Base-by-base conservation (phyloP, 2,329 filamentous ascomycete genomes). In the Diaporthe helianthi region DNA sequence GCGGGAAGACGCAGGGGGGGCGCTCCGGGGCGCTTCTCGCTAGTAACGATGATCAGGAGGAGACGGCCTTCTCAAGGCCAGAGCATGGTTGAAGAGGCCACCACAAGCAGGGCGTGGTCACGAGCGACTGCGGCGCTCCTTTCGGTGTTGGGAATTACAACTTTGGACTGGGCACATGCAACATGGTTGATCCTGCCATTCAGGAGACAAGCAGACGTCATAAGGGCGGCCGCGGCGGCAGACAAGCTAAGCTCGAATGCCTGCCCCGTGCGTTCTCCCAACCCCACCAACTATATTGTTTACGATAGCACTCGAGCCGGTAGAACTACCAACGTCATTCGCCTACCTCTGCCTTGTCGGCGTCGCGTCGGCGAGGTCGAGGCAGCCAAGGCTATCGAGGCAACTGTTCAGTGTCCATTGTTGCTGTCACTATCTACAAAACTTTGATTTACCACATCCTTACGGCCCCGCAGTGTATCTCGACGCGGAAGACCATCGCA, bases 261-360 rank as follows among this genome's bases (percentile, higher is more conserved):
- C 55, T 61, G 55, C 55, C 55, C 55, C 38, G 12, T 10, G 24
- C 17, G 4, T 13, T 12, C 36, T 1, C 8, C 7, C 10, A 36
- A 44, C 55, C 55, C 41, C 38, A 61, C 55, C 41, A 63, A 63
- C 58, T 49, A 6, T 26, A 63, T 47, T 61, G 24, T 47, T 22
- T 31, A 22, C 29, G 13, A n/a, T 29, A 31, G 8, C 9, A 5
- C 51, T 53, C 15, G 51, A n/a, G 51, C 44, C 51, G 26, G 13
- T 10, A 6, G 17, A 19, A 29, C 8, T 38, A 33, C 9, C 29
- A 36, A 33, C 58, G 26, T 49, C 58, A 63, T 49, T n/a, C 44
- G 19, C 15, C 51, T 13, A 36, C 55, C 55, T 31, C 55, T 38
- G 55, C 44, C 55, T 29, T 61, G 58, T 61, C 58, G 41, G 29